Evolutionary conservation across 2,329 filamentous ascomycete species (phyloP).

Genomic region (Fusarium sp.): DNA sequence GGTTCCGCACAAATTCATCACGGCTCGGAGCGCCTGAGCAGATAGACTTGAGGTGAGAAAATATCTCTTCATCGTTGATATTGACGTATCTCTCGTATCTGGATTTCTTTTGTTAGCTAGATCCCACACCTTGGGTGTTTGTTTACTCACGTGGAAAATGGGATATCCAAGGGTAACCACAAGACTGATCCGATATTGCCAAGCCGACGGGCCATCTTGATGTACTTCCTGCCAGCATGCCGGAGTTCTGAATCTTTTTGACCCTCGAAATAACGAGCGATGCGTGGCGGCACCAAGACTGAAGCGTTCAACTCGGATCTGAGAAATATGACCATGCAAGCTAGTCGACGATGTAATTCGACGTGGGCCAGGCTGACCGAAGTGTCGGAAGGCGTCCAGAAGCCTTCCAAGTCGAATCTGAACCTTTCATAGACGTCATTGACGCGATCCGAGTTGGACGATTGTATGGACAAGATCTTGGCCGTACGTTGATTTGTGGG

Average conservation of each 20-base stretch:
- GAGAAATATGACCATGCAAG: slow-evolving; percentile 41
- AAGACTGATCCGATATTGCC: slow-evolving; percentile 38
- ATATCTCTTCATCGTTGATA: slow-evolving; percentile 42
- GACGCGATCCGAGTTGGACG: not conserved
- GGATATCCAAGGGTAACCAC: slow-evolving; percentile 43
- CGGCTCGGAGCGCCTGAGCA: slow-evolving; percentile 12
- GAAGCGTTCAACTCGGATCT: slow-evolving; percentile 31
- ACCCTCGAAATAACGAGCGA: slow-evolving; percentile 30
- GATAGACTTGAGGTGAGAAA: slow-evolving; percentile 35
- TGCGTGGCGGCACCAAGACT: slow-evolving; percentile 17
- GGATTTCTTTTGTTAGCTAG: not conserved
- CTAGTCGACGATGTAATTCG: slow-evolving; percentile 40
- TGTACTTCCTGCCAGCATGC: slow-evolving; percentile 44
- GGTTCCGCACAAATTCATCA: slow-evolving; percentile 27
- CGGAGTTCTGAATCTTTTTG: slow-evolving; percentile 37
- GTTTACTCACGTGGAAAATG: slow-evolving; percentile 44
- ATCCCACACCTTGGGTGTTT: no score
- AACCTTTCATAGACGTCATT: not conserved
- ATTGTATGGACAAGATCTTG: not conserved
- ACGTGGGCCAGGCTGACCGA: slow-evolving; percentile 18
- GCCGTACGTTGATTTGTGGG: not conserved
- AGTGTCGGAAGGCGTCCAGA: slow-evolving; percentile 31
- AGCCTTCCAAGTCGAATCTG: slow-evolving; percentile 21
- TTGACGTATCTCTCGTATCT: slow-evolving; percentile 46
- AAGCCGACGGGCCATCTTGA: slow-evolving; percentile 43